These are phyloP conservation scores for Anastatica hierochuntica DNA, from an alignment of 345 rosid genomes.

Conservation along the genomic window DNA sequence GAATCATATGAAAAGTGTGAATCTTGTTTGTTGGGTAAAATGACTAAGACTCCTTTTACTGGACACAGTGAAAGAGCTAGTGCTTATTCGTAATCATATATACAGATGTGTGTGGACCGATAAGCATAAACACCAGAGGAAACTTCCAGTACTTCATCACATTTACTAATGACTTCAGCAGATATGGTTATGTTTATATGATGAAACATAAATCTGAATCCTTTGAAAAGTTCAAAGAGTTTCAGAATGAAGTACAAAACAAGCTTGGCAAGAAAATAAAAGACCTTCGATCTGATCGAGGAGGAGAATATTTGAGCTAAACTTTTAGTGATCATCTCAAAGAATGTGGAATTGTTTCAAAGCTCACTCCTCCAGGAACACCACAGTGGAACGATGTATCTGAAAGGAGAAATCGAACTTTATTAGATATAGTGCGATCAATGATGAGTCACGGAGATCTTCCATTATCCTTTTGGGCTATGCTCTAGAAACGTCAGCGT, in stretches of 20 bases:
- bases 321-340: neutral
- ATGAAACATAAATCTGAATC: neutral
- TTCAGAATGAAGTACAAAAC: neutral
- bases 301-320: neutral
- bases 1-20: no score
- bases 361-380: neutral
- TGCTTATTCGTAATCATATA: neutral
- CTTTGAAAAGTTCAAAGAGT: neutral
- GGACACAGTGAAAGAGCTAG: neutral
- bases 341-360: neutral
- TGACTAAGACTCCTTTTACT: neutral
- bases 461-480: neutral
- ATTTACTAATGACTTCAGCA: neutral
- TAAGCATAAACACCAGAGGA: neutral
- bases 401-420: neutral
- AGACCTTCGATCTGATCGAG: neutral
- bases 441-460: neutral
- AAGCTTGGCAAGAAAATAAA: neutral
- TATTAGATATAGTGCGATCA: neutral
- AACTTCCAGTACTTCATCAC: neutral
- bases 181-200: neutral
- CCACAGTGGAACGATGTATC: neutral
- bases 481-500: neutral
- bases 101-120: neutral
- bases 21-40: neutral